Percentiles rank a stretch among this genome's conserved stretches.
These are phyloP conservation scores for Termitomyces titanicus DNA, from an alignment of 768 basidiomycete genomes.

Conservation along the genomic window DNA sequence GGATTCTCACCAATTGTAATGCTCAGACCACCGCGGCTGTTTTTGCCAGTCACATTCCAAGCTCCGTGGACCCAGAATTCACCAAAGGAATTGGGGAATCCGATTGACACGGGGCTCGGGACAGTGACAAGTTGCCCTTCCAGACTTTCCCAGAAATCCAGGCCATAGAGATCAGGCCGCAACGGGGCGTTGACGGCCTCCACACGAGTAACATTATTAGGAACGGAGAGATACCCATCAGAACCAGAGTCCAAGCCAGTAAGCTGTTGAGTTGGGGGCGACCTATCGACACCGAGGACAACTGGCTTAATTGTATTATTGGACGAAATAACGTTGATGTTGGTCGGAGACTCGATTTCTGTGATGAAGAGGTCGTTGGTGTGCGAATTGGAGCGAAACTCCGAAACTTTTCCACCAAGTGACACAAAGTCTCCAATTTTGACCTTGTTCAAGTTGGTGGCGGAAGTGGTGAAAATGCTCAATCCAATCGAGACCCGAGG, in stretches of 20 bases:
- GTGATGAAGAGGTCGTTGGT: constrained; percentile 48
- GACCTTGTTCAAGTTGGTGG: constrained; percentile 33
- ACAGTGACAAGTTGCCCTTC: constrained; percentile 56
- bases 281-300: constrained; percentile 49
- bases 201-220: constrained; percentile 48
- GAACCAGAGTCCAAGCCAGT: constrained; percentile 47
- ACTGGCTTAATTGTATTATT: constrained; percentile 45
- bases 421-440: constrained; percentile 45
- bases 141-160: constrained; percentile 65
- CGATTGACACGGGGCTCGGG: constrained; percentile 40
- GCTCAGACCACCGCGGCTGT: constrained; percentile 51
- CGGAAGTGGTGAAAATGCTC: constrained; percentile 41
- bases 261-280: constrained; percentile 46
- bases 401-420: constrained; percentile 41
- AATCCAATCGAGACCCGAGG: constrained; percentile 49
- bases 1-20: constrained; percentile 39
- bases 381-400: constrained; percentile 41
- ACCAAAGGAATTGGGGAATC: constrained; percentile 50
- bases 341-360: constrained; percentile 42
- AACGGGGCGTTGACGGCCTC: constrained; percentile 43
- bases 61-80: constrained; percentile 59
- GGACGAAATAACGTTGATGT: constrained; percentile 40
- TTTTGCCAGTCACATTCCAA: constrained; percentile 54
- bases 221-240: constrained; percentile 54
- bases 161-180: constrained; percentile 47